Evolutionary conservation across 1,139 yeast genomes (phyloP).

Genomic region (Zygoascus hellenicus): DNA sequence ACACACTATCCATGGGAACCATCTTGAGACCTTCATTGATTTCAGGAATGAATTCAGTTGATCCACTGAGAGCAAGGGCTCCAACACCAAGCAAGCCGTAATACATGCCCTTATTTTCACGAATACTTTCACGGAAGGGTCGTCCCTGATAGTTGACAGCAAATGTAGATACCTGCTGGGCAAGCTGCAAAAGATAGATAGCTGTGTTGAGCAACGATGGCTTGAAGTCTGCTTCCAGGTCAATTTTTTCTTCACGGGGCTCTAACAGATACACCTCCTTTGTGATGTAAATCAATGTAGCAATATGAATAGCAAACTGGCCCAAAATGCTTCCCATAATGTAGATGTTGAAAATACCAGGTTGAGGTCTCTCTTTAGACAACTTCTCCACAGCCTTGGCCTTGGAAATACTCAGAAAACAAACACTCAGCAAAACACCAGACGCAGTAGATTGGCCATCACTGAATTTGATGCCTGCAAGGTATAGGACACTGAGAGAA

Average conservation of each 20-base stretch:
- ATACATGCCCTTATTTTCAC: slow-evolving; percentile 93
- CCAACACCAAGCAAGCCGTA: slow-evolving; percentile 92
- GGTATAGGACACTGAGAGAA: slow-evolving; percentile 84
- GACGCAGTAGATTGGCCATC: slow-evolving; percentile 95
- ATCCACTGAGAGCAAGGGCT: slow-evolving; percentile 79
- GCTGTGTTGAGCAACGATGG: slow-evolving; percentile 96
- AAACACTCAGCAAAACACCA: slow-evolving; percentile 83
- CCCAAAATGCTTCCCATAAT: slow-evolving; percentile 97
- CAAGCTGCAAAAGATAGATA: slow-evolving; percentile 86
- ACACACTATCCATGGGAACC: slow-evolving; percentile 74
- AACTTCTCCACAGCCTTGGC: slow-evolving; percentile 87
- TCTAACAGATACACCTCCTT: slow-evolving; percentile 77
- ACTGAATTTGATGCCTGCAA: slow-evolving; percentile 98
- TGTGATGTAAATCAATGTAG: slow-evolving; percentile 76
- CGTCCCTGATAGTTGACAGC: slow-evolving; percentile 97
- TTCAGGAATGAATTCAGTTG: slow-evolving; percentile 94
- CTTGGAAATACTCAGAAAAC: slow-evolving; percentile 92
- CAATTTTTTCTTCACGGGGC: slow-evolving; percentile 85
- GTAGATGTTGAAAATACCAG: slow-evolving; percentile 89
- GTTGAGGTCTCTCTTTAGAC: slow-evolving; percentile 94
- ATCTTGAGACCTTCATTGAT: slow-evolving; percentile 85
- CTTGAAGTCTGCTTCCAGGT: slow-evolving; percentile 78
- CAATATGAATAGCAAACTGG: slow-evolving; percentile 90
- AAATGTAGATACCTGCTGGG: slow-evolving; percentile 95
- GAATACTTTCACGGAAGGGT: slow-evolving; percentile 90